These are phyloP conservation scores for Yarrowia sp. DNA, from an alignment of 805 yeast species.

Conservation along the genomic window DNA sequence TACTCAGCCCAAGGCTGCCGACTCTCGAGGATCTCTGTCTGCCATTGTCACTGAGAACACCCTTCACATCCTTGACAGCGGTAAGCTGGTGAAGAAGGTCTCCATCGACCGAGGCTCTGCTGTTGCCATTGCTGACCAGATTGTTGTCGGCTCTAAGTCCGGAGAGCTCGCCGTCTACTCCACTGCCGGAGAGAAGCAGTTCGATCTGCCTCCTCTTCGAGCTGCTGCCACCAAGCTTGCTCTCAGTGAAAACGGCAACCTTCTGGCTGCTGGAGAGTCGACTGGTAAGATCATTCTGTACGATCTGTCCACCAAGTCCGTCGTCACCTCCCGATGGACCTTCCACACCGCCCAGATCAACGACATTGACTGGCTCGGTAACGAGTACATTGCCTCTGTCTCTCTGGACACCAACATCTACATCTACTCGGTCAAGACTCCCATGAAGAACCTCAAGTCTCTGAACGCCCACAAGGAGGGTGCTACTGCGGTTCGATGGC, in stretches of 20 bases:
- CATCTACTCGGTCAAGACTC: slow-evolving; percentile 78
- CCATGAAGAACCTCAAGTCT: slow-evolving; percentile 75
- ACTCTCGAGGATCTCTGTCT: slow-evolving; percentile 51
- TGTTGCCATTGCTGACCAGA: slow-evolving; percentile 54
- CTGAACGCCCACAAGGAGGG: slow-evolving; percentile 91
- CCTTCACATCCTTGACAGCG: slow-evolving; percentile 52
- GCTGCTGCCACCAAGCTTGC: slow-evolving; percentile 68
- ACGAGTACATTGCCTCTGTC: slow-evolving; percentile 75
- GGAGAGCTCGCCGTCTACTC: slow-evolving; percentile 31
- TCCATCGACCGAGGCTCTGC: slow-evolving; percentile 56
- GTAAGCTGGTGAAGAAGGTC: slow-evolving; percentile 45
- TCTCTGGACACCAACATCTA: slow-evolving; percentile 84
- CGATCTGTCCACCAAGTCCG: slow-evolving; percentile 58
- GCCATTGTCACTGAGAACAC: slow-evolving; percentile 57
- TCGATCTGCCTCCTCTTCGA: slow-evolving; percentile 57
- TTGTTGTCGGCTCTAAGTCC: slow-evolving; percentile 58
- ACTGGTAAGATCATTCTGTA: slow-evolving; percentile 86
- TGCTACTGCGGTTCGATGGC: slow-evolving; percentile 77
- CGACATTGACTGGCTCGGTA: slow-evolving; percentile 80
- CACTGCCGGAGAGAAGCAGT: slow-evolving; percentile 19
- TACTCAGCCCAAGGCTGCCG: slow-evolving; percentile 60
- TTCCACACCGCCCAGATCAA: slow-evolving; percentile 87
- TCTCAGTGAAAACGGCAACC: slow-evolving; percentile 72
- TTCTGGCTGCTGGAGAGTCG: slow-evolving; percentile 83
- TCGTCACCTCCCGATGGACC: slow-evolving; percentile 88